Conservation (phyloP, 2,329 filamentous ascomycete species). For the Pseudogymnoascus sp. region DNA sequence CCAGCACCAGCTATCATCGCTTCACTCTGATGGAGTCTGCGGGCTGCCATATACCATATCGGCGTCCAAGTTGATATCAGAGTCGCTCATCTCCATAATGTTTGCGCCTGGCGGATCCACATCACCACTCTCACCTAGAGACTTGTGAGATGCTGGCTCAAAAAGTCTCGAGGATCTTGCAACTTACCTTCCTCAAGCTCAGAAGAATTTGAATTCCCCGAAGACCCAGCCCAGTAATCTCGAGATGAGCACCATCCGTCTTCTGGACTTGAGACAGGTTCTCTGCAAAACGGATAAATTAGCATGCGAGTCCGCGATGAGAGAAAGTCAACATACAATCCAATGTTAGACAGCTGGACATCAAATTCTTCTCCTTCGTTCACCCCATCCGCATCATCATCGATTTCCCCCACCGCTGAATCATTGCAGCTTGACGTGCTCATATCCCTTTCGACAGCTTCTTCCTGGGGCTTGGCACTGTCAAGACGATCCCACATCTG, state of each 20-base stretch:
- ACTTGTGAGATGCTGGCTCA: neutral
- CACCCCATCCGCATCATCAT: too few species aligned
- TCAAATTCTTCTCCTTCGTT: neutral
- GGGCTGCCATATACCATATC: neutral
- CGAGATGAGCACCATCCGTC: conserved; percentile 2
- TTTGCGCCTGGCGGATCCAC: neutral
- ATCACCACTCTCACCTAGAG: neutral
- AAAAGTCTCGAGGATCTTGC: neutral
- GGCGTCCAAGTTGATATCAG: neutral
- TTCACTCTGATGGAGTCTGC: neutral
- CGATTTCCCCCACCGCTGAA: neutral
- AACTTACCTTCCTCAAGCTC: neutral
- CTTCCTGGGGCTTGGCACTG: neutral
- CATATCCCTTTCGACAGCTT: neutral
- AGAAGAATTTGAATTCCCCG: neutral
- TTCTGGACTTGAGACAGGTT: neutral
- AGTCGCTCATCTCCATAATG: neutral
- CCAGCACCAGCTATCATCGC: neutral
- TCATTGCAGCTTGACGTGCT: neutral
- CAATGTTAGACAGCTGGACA: neutral
- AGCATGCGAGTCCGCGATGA: neutral
- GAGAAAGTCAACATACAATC: neutral
- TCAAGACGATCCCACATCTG: neutral
- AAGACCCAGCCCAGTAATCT: conserved; percentile 2
- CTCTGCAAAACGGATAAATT: neutral